Evolutionary conservation across 805 yeast genomes (phyloP), one percentile per base, ranked within the genome.

Genomic region (Spathaspora sp.): DNA sequence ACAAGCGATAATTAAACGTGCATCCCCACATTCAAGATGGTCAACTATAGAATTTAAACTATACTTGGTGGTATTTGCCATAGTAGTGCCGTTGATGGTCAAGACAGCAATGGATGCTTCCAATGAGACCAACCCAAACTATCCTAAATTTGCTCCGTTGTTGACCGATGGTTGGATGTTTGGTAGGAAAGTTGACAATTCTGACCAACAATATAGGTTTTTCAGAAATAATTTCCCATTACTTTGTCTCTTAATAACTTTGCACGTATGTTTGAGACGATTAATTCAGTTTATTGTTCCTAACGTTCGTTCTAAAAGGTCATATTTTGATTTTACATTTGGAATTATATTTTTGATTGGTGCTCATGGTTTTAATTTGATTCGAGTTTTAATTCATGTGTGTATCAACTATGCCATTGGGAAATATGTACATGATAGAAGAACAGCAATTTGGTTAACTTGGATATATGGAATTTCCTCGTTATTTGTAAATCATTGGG

Each of bases 141-240:
- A 86, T 63, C 76, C 78, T 17, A 72, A 73, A 47, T 90, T 79
- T 62, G 78, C 79, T 57, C 78, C 81, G 47, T 70, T 85, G 39
- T 72, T 93, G 48, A 76, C 86, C 28, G 75, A 82, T 5, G 98
- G 99, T 4, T 93, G 98, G 98, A 70, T 91, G 59, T 81, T 86
- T 63, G 97, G 96, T 8, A 72, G 97, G 23, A 87, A 86, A 67
- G 96, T 90, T 42, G 99, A 94, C 66, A 92, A 93, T 64, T 87
- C 96, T 5, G 99, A 94, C 65, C 75, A 77, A 31, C 99, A 94
- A 67, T 94, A 93, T 63, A 69, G 89, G 23, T 89, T 91, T 61
- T 90, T 94, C 64, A 79, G 99, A 60, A 86, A 87, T 63, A 91
- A 91, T 63, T 75, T 93, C 56, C 79, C 82, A 11, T 64, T 87